Base-by-base conservation (phyloP, 345 rosid genomes). In the Acer saccharum region DNA sequence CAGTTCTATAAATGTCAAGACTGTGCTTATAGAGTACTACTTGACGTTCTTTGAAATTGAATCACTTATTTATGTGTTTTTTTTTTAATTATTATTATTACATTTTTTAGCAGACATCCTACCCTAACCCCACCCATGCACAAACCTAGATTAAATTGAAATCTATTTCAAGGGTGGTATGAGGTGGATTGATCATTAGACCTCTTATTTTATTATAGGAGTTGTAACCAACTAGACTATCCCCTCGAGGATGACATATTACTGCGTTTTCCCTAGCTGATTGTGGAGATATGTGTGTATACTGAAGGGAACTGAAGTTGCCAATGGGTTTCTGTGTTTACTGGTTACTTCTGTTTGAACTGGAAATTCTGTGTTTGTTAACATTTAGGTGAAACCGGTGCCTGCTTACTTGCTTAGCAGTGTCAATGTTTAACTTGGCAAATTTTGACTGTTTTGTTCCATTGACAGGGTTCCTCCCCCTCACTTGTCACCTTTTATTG, bases 401-500 rank as follows among this genome's bases (percentile, higher is more conserved):
- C 29, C 3, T 14, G 12, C 16, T 60, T 41, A 1, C 48, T 7
- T 14, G 12, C 16, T 60, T 41, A 1, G 43, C 25, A 4, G 20
- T 64, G 10, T 65, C 41, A 63, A 43, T 21, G 35, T 2, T 69
- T 46, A 69, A 13, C 20, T 73, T 44, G 13, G 11, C 65, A 60
- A 23, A 32, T 52, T 55, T 77, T 65, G 73, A 63, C 14, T 21
- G 58, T 46, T 32, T 44, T 77, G 55, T 58, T 73, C 25, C 60
- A 63, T 44, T 16, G 69, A 77, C 82, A 96, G 98, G 79, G 85
- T 86, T 72, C 97, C 94, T 67, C 98, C 98, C 6, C 98, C 99
- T 1, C 99, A 92, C 78, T 81, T 94, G 73, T 90, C 97, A 10
- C 97, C 99, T 35, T 94, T 94, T 86, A 93, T 96, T 62, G 90